Evolutionary conservation across 2,329 filamentous ascomycete genomes (phyloP).

Genomic region (Monilinia polystroma): DNA sequence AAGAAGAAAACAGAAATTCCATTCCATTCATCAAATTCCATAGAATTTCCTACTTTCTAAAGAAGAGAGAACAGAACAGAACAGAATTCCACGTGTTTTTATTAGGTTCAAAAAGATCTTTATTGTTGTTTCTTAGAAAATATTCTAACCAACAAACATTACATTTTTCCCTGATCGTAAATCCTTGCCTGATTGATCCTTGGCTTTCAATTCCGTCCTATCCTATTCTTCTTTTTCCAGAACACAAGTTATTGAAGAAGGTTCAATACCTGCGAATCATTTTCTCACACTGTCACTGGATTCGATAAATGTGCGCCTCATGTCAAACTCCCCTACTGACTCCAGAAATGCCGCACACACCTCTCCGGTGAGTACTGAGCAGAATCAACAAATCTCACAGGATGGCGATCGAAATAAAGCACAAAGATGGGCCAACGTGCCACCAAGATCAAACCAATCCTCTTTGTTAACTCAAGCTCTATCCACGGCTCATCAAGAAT

Average conservation of each 20-base stretch:
- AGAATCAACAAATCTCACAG: constrained; percentile 31
- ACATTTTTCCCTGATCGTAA: constrained; percentile 22
- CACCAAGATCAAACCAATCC: constrained; percentile 28
- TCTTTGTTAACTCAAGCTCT: constrained; percentile 39
- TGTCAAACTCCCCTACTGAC: constrained; percentile 40
- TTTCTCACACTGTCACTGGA: constrained; percentile 36
- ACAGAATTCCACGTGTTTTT: constrained; percentile 21
- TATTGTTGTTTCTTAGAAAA: constrained; percentile 18
- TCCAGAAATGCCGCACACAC: constrained; percentile 40
- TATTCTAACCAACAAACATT: constrained; percentile 22
- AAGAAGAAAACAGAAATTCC: constrained; percentile 13
- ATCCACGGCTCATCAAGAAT: constrained; percentile 25
- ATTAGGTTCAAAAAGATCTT: constrained; percentile 14
- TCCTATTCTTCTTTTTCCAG: background rate
- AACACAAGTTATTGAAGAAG: constrained; percentile 26
- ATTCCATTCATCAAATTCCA: constrained; percentile 13
- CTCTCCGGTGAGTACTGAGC: constrained; percentile 35
- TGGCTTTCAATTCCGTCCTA: constrained; percentile 18
- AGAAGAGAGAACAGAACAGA: background rate
- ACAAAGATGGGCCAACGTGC: constrained; percentile 26
- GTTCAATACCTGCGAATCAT: constrained; percentile 37
- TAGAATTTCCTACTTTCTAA: constrained; percentile 19
- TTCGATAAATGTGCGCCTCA: constrained; percentile 42
- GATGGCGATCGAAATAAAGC: constrained; percentile 33
- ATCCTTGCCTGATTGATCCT: constrained; percentile 23